These are phyloP conservation scores for Pseudogymnoascus sp. DNA, from an alignment of 2,329 filamentous ascomycete genomes.

Conservation along the genomic window DNA sequence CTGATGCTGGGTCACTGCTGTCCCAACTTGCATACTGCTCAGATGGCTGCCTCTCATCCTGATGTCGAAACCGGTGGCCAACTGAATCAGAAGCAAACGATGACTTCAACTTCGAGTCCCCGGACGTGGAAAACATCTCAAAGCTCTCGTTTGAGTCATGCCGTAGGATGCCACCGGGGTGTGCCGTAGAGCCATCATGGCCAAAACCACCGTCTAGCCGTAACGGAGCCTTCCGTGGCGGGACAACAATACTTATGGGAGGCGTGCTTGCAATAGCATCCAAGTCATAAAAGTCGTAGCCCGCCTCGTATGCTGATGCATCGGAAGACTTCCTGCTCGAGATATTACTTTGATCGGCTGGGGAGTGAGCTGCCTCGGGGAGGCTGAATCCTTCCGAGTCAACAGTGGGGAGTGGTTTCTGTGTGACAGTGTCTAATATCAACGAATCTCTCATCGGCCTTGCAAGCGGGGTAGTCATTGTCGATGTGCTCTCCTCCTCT, in stretches of 20 bases:
- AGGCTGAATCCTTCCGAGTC: slow-evolving; percentile 25
- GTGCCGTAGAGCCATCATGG: slow-evolving; percentile 27
- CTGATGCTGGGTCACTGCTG: background rate
- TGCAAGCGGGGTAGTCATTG: slow-evolving; percentile 52
- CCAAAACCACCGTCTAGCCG: slow-evolving; percentile 16
- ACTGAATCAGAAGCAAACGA: slow-evolving; percentile 2
- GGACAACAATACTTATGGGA: slow-evolving; percentile 43
- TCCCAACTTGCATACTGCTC: slow-evolving; percentile 1
- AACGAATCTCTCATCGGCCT: slow-evolving; percentile 38
- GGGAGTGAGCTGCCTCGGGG: slow-evolving; percentile 21
- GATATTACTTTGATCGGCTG: background rate
- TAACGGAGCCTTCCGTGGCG: slow-evolving; percentile 3
- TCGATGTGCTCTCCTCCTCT: slow-evolving; percentile 54
- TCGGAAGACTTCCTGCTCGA: background rate
- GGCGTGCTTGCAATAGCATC: slow-evolving; percentile 39
- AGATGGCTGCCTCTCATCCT: background rate
- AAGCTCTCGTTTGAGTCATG: slow-evolving; percentile 55
- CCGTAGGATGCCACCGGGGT: slow-evolving; percentile 30
- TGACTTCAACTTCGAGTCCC: slow-evolving; percentile 32
- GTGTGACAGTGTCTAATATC: slow-evolving; percentile 19
- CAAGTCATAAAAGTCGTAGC: slow-evolving; percentile 59
- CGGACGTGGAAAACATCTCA: slow-evolving; percentile 52
- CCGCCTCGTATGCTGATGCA: slow-evolving; percentile 33
- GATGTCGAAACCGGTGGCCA: background rate
- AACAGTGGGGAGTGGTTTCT: slow-evolving; percentile 23